These are phyloP conservation scores for Coemansia sp. DNA, from an alignment of 192 early-diverging fungal species.

Conservation along the genomic window DNA sequence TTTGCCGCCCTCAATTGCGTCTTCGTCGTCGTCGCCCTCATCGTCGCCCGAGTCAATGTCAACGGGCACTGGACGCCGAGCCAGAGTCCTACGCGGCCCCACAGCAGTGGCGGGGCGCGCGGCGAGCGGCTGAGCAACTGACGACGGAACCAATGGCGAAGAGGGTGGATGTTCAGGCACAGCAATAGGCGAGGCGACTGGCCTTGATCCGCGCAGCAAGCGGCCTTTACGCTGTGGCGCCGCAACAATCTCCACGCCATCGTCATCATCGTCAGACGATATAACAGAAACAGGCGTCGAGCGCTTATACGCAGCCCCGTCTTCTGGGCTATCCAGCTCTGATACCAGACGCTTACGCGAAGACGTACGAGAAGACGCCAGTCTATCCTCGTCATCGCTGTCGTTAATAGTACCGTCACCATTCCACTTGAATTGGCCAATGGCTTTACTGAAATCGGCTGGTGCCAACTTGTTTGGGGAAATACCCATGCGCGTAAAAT, in stretches of 20 bases:
- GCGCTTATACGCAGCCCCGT: slow-evolving; percentile 10
- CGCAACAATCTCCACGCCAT: background rate
- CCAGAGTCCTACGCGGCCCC: slow-evolving; percentile 17
- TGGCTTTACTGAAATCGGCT: slow-evolving; percentile 22
- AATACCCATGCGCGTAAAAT: background rate
- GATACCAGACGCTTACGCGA: slow-evolving; percentile 30
- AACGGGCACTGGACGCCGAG: slow-evolving; percentile 10
- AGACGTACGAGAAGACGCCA: background rate
- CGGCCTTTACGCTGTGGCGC: slow-evolving; percentile 19
- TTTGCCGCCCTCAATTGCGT: background rate
- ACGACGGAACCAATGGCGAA: background rate
- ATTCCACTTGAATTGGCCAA: slow-evolving; percentile 23
- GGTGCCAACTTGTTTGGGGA: background rate
- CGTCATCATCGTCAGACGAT: slow-evolving; percentile 24
- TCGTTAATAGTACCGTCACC: background rate
- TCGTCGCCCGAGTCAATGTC: slow-evolving; percentile 31
- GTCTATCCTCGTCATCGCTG: slow-evolving; percentile 3
- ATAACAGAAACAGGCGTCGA: slow-evolving; percentile 21
- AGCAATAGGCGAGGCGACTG: background rate
- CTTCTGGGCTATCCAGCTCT: slow-evolving; percentile 21
- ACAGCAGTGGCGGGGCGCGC: background rate
- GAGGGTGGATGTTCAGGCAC: slow-evolving; percentile 17
- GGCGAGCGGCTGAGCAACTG: background rate
- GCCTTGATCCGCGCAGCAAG: slow-evolving; percentile 39
- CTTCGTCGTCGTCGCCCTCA: slow-evolving; percentile 25